Conservation (phyloP, 192 early-diverging fungal genomes). For the Backusella westeae region DNA sequence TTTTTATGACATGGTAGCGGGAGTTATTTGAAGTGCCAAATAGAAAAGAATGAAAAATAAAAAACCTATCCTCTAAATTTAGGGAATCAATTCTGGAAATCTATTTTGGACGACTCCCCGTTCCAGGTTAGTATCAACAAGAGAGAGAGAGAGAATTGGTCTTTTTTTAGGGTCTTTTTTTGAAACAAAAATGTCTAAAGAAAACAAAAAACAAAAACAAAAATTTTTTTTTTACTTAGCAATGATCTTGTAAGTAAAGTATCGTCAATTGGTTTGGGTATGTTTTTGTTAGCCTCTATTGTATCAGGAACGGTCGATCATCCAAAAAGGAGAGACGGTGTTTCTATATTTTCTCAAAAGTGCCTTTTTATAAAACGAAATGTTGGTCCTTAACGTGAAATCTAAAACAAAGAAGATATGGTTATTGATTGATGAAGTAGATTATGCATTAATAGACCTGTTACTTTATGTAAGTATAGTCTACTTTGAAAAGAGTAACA, state of each 20-base stretch:
- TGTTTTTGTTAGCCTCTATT: too few species aligned
- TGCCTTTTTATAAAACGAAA: neutral
- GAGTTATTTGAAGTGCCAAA: neutral
- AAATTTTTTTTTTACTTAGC: too few species aligned
- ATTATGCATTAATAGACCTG: too few species aligned
- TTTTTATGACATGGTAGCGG: neutral
- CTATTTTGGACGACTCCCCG: neutral
- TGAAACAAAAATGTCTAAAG: neutral
- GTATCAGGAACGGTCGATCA: neutral
- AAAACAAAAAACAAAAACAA: neutral
- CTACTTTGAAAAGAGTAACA: too few species aligned
- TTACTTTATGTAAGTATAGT: too few species aligned
- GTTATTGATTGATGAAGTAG: too few species aligned
- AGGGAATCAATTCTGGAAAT: neutral
- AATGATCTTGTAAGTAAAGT: too few species aligned
- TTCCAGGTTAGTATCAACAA: neutral
- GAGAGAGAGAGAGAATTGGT: neutral
- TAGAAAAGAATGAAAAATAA: neutral
- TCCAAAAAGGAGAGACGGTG: neutral
- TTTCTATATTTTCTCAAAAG: neutral
- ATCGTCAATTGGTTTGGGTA: too few species aligned
- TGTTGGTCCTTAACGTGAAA: neutral
- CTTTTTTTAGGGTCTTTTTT: neutral
- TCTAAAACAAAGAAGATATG: too few species aligned
- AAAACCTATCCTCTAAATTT: slow-evolving; percentile 1